A percentile compares a stretch with the other conserved stretches of the same genome.
phyloP scores from a whole-genome alignment of 1,284 basidiomycete species.

The Trichosporon asahii region DNA sequence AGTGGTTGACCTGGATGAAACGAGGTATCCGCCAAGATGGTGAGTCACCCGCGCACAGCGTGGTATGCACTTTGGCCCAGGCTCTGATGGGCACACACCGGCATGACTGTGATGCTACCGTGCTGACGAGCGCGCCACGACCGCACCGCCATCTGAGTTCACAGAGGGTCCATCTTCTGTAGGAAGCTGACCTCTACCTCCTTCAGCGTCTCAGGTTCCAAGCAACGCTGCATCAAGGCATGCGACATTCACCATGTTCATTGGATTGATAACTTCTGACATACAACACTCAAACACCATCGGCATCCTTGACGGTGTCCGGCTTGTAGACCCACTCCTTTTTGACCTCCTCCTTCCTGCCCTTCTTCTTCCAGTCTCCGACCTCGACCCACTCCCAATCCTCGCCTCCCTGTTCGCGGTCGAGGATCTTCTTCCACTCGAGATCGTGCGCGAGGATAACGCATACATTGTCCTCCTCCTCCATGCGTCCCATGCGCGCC shows the following conservation, averaged over 20 bases:
- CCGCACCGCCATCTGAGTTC: too few species aligned
- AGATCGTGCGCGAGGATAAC: conserved; percentile 25
- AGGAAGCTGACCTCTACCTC: too few species aligned
- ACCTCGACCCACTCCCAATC: conserved; percentile 24
- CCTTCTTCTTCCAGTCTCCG: conserved; percentile 21
- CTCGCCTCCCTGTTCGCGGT: conserved; percentile 12
- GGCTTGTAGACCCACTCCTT: conserved; percentile 19
- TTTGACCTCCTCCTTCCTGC: conserved; percentile 15
- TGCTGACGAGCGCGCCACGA: too few species aligned
- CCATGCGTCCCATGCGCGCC: conserved; percentile 26
- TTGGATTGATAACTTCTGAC: neutral
- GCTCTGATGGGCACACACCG: too few species aligned
- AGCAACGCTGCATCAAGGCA: too few species aligned
- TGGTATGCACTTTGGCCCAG: too few species aligned
- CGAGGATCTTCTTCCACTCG: conserved; percentile 24
- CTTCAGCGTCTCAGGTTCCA: too few species aligned
- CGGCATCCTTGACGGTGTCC: neutral
- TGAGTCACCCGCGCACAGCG: neutral
- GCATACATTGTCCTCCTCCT: conserved; percentile 22
- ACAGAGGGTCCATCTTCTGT: too few species aligned
- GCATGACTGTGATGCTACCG: too few species aligned
- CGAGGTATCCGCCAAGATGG: neutral
- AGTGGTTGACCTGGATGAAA: neutral
- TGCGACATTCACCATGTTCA: too few species aligned
- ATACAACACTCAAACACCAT: conserved; percentile 1